These are phyloP conservation scores for Parathielavia hyrcaniae DNA, from an alignment of 495 filamentous ascomycete species.

Conservation along the genomic window DNA sequence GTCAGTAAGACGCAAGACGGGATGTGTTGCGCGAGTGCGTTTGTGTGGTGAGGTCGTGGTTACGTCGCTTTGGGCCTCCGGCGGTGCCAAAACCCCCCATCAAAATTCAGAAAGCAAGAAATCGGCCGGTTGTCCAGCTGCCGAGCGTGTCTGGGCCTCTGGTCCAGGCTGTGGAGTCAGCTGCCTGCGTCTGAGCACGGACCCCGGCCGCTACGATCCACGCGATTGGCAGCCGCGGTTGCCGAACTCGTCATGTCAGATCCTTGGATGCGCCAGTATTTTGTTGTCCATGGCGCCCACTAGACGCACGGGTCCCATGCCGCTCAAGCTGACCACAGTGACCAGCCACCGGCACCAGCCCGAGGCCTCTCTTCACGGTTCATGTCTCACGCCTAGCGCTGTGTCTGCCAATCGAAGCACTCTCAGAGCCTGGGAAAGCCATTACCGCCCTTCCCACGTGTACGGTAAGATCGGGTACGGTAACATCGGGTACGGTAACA, in stretches of 20 bases:
- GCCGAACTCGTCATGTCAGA: constrained; percentile 7
- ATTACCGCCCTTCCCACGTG: neutral
- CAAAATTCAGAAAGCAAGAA: constrained; percentile 7
- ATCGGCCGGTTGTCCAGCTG: constrained; percentile 11
- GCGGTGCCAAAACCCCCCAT: neutral
- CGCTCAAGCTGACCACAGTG: too few species aligned
- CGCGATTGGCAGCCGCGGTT: neutral
- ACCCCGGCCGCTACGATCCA: neutral
- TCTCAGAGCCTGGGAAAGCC: neutral
- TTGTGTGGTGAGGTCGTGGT: neutral
- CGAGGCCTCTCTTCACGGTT: neutral
- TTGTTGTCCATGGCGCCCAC: neutral
- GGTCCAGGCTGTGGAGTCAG: neutral
- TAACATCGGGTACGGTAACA: too few species aligned
- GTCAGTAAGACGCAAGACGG: neutral
- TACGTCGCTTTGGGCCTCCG: neutral
- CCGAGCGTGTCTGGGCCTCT: constrained; percentile 3
- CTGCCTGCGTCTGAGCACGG: neutral
- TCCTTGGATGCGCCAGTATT: neutral
- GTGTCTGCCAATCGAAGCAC: constrained; percentile 5
- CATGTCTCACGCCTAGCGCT: neutral
- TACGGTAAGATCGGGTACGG: too few species aligned
- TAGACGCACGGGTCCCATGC: neutral
- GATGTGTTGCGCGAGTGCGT: neutral
- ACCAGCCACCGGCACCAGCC: neutral